Conservation (phyloP, 73 alveolate species). For the Paramecium biaurelia region DNA sequence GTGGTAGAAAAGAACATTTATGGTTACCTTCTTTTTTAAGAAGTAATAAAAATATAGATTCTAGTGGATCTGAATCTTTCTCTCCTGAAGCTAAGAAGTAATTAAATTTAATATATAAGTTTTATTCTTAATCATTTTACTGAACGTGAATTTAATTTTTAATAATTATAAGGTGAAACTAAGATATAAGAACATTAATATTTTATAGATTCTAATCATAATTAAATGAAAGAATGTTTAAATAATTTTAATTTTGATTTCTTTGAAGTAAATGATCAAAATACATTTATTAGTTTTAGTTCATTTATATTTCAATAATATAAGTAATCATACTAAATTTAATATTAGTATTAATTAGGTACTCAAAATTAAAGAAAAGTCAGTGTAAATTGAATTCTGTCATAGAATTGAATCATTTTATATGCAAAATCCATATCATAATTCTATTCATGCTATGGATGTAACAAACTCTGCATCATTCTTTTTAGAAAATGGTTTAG, state of each 20-base stretch:
- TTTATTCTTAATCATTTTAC: slow-evolving; percentile 29
- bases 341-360: slow-evolving; percentile 1
- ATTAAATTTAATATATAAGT: not conserved
- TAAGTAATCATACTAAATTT: not conserved
- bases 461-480: slow-evolving; percentile 38
- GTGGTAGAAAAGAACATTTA: not conserved
- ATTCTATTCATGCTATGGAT: slow-evolving; percentile 48
- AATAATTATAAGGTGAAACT: not conserved
- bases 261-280: not conserved
- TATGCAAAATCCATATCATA: slow-evolving; percentile 35
- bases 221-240: not conserved
- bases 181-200: not conserved
- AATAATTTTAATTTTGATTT: slow-evolving; percentile 46
- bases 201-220: not conserved
- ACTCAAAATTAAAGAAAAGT: not conserved
- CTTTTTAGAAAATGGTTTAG: not conserved
- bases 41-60: slow-evolving; percentile 9
- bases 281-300: not conserved
- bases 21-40: slow-evolving; percentile 22
- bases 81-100: slow-evolving; percentile 44
- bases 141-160: slow-evolving; percentile 25
- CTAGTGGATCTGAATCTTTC: not conserved
- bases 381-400: not conserved
- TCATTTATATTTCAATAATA: not conserved
- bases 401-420: slow-evolving; percentile 31